Conservation (phyloP, 352 stramenopile genomes). For the Globisporangium cederbergense region DNA sequence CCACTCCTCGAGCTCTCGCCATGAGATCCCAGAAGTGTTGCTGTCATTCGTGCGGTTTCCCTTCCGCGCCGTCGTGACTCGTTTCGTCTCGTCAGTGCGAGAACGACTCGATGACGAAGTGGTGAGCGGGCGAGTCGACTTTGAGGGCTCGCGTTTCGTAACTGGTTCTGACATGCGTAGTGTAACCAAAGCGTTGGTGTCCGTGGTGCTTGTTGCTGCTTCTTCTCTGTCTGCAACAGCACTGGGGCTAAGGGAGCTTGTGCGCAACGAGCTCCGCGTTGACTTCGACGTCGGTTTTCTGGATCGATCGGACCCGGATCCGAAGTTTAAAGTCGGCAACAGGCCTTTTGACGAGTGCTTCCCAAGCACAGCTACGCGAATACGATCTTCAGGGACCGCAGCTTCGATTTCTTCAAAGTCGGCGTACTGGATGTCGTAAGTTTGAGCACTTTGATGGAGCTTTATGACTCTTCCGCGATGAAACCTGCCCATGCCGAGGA, state of each 20-base stretch:
- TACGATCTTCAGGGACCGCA: neutral
- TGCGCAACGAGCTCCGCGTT: neutral
- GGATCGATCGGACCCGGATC: neutral
- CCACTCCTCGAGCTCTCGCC: constrained; percentile 52
- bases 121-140: neutral
- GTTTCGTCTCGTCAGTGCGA: neutral
- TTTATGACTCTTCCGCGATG: constrained; percentile 17
- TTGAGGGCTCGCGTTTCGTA: neutral
- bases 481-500: constrained; percentile 21
- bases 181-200: neutral
- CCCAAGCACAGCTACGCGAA: neutral
- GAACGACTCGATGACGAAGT: neutral
- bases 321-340: neutral
- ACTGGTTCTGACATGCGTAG: neutral
- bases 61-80: neutral
- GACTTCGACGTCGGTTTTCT: neutral
- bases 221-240: neutral
- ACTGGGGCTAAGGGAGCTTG: neutral
- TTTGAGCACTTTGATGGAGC: neutral
- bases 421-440: constrained; percentile 15
- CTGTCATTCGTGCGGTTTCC: neutral
- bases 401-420: constrained; percentile 18
- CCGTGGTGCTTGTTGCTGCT: neutral
- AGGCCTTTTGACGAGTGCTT: neutral
- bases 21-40: constrained; percentile 19